Percentiles rank a stretch among this genome's conserved stretches.
These are phyloP conservation scores for Leptomonas seymouri DNA, from an alignment of 208 protist genomes.

Conservation along the genomic window DNA sequence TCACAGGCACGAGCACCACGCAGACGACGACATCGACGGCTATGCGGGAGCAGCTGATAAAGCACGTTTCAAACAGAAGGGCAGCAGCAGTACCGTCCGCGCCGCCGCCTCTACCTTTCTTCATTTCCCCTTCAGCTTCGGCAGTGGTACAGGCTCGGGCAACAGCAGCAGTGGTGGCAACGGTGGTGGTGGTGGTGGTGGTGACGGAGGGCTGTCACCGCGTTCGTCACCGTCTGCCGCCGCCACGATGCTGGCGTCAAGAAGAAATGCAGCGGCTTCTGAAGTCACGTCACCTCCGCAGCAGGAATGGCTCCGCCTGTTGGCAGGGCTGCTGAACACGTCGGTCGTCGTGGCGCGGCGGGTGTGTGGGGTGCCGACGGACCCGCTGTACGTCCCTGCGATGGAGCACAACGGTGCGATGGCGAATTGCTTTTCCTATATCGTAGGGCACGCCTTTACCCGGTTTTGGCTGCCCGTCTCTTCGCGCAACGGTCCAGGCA, in stretches of 20 bases:
- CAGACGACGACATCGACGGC: not conserved
- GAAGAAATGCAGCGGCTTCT: conserved; percentile 13
- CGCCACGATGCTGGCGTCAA: not conserved
- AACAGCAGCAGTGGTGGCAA: not conserved
- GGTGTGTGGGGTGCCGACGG: conserved; percentile 47
- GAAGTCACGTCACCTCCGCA: conserved; percentile 10
- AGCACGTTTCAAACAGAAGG: not conserved
- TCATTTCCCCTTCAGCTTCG: not conserved
- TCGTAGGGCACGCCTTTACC: conserved; percentile 38
- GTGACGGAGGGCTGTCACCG: too few species aligned
- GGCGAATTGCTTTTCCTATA: conserved; percentile 35
- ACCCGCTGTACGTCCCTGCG: conserved; percentile 47
- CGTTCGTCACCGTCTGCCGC: not conserved
- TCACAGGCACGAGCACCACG: not conserved
- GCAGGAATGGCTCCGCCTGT: conserved; percentile 39
- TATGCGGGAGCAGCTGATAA: not conserved
- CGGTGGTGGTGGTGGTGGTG: not conserved
- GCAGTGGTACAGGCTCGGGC: not conserved
- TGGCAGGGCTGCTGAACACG: conserved; percentile 46
- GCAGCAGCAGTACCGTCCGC: not conserved
- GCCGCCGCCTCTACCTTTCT: not conserved
- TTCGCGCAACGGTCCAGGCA: too few species aligned
- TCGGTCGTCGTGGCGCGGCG: conserved; percentile 48
- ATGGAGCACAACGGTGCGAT: conserved; percentile 25
- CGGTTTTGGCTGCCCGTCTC: conserved; percentile 20